Evolutionary conservation across 352 stramenopile species (phyloP).

Genomic region (Globisporangium megalacanthum): DNA sequence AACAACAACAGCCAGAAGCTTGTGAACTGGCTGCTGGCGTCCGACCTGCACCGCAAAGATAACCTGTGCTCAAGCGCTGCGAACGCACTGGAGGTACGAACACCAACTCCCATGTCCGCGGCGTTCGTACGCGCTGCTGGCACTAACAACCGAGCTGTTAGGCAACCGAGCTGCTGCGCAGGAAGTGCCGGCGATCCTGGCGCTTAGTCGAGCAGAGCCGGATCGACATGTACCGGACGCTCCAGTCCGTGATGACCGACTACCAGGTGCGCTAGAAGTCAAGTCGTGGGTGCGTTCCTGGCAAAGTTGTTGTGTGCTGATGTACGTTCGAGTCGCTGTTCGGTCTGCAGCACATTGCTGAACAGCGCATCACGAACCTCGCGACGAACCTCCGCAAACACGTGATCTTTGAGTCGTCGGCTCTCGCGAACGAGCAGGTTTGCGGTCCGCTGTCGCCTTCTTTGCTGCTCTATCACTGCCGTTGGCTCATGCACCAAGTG

Average conservation of each 20-base stretch:
- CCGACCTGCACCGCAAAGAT: constrained; percentile 65
- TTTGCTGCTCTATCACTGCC: neutral
- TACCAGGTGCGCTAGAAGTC: constrained; percentile 47
- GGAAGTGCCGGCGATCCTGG: constrained; percentile 63
- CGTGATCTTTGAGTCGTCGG: constrained; percentile 74
- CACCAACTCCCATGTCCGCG: neutral
- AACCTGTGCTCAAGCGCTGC: constrained; percentile 52
- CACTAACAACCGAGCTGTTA: constrained; percentile 14
- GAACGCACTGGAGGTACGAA: constrained; percentile 48
- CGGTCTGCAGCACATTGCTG: constrained; percentile 59
- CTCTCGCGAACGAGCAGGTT: constrained; percentile 74
- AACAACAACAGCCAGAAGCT: constrained; percentile 73
- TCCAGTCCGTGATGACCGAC: constrained; percentile 70
- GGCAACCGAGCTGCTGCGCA: constrained; percentile 50
- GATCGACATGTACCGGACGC: constrained; percentile 57
- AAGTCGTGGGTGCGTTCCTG: neutral
- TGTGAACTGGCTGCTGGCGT: constrained; percentile 71
- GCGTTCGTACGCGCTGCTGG: neutral
- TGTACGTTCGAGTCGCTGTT: neutral
- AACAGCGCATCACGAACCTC: constrained; percentile 66
- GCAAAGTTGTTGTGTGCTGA: neutral
- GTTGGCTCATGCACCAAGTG: neutral
- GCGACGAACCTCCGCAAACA: constrained; percentile 76
- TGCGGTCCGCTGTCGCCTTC: no score
- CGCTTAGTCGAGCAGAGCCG: constrained; percentile 52